A percentile compares a stretch with the other conserved stretches of the same genome.
Evolutionary conservation across 1,284 basidiomycete genomes (phyloP).

Genomic region (Mycena citricolor): DNA sequence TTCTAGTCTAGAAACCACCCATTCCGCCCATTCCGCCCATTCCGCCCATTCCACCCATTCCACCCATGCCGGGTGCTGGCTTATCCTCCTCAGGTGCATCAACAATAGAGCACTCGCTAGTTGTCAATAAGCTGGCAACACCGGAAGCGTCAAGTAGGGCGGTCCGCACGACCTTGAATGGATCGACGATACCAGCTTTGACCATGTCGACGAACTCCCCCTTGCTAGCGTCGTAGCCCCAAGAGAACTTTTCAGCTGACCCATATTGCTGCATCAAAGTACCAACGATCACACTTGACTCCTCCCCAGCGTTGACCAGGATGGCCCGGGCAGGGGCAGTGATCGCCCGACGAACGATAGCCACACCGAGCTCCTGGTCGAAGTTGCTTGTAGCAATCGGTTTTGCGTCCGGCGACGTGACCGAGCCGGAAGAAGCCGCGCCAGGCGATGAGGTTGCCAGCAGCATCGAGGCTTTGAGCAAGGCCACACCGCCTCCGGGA

Average conservation of each 20-base stretch:
- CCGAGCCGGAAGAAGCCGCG: constrained; percentile 34
- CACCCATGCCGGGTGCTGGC: constrained; percentile 52
- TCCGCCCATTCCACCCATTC: constrained; percentile 55
- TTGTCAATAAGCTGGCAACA: constrained; percentile 89
- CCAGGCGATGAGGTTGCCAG: constrained; percentile 64
- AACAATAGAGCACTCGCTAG: constrained; percentile 91
- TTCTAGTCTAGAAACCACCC: constrained; percentile 29
- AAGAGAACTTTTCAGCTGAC: constrained; percentile 67
- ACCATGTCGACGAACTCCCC: constrained; percentile 96
- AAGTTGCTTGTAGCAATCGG: constrained; percentile 87
- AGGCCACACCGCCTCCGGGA: constrained; percentile 91
- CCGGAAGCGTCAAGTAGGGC: constrained; percentile 88
- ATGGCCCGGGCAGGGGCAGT: constrained; percentile 87
- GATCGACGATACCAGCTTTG: constrained; percentile 91
- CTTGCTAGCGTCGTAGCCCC: constrained; percentile 91
- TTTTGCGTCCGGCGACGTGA: constrained; percentile 54
- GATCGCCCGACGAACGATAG: constrained; percentile 89
- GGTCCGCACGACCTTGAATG: constrained; percentile 89
- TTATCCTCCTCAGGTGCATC: constrained; percentile 87
- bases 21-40: constrained; percentile 36
- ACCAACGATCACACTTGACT: constrained; percentile 91
- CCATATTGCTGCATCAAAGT: constrained; percentile 75
- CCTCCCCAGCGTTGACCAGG: constrained; percentile 93
- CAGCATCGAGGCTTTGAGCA: constrained; percentile 85
- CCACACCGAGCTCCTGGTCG: constrained; percentile 95